A percentile compares a stretch with the other conserved stretches of the same genome.
phyloP scores from a whole-genome alignment of 495 filamentous ascomycete species.

The Mycothermus thermophilus region DNA sequence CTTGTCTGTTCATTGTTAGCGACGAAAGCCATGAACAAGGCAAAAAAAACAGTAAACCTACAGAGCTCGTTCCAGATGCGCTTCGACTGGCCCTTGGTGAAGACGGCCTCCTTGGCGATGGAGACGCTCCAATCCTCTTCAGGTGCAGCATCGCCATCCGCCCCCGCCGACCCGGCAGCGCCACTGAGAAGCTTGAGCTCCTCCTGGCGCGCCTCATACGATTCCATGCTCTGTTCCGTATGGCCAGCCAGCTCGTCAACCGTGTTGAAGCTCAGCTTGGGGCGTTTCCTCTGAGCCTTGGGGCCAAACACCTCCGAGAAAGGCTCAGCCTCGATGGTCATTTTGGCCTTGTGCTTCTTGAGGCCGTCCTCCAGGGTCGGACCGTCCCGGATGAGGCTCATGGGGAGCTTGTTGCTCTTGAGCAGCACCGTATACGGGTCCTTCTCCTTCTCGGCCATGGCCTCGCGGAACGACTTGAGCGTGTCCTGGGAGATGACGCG shows the following conservation, averaged over 20 bases:
- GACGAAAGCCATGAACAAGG: too few species aligned
- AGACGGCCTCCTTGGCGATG: slow-evolving; percentile 74
- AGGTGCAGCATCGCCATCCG: slow-evolving; percentile 30
- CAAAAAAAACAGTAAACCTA: slow-evolving; percentile 7
- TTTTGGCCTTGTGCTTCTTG: slow-evolving; percentile 89
- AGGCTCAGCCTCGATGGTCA: slow-evolving; percentile 72
- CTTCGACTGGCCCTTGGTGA: slow-evolving; percentile 85
- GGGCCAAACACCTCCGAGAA: slow-evolving; percentile 88
- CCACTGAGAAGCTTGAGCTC: slow-evolving; percentile 59
- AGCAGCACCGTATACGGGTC: slow-evolving; percentile 86
- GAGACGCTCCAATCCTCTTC: slow-evolving; percentile 41
- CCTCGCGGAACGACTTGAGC: slow-evolving; percentile 72
- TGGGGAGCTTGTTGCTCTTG: slow-evolving; percentile 68
- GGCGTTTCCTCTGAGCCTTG: slow-evolving; percentile 80
- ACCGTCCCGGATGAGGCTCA: slow-evolving; percentile 26
- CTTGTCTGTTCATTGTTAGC: slow-evolving; percentile 38
- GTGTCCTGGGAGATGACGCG: slow-evolving; percentile 48
- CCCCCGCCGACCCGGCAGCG: slow-evolving; percentile 42
- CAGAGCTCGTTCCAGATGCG: slow-evolving; percentile 98
- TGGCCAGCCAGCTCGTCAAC: slow-evolving; percentile 72
- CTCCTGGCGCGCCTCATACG: slow-evolving; percentile 64
- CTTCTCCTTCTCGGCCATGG: slow-evolving; percentile 74
- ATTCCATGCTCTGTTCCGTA: slow-evolving; percentile 60
- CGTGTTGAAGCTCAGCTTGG: slow-evolving; percentile 69
- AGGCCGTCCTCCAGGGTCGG: slow-evolving; percentile 55